These are phyloP conservation scores for Carnegiea gigantea DNA, from an alignment of 179 eudicot genomes.

Conservation along the genomic window DNA sequence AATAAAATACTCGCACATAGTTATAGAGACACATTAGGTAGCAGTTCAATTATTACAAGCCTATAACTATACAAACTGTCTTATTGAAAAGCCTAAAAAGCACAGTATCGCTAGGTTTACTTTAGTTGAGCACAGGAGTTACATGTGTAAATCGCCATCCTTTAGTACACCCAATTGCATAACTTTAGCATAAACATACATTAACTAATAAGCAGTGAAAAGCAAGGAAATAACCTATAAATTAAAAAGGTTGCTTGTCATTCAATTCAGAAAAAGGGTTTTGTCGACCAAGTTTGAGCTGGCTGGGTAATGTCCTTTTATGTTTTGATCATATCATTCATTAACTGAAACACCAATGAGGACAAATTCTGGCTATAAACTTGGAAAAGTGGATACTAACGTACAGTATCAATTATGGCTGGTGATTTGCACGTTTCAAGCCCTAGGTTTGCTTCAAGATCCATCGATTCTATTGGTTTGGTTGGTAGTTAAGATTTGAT, in stretches of 20 bases:
- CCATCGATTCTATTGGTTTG: background rate
- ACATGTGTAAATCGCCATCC: background rate
- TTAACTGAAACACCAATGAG: background rate
- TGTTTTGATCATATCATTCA: background rate
- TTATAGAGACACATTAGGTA: no score
- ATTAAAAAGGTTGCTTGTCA: slow-evolving; percentile 11
- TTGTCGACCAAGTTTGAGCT: background rate
- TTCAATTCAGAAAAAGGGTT: background rate
- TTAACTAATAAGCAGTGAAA: background rate
- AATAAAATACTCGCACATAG: no score
- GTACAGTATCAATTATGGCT: background rate
- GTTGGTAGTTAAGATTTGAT: background rate
- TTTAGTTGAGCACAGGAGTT: background rate
- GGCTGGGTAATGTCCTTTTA: background rate
- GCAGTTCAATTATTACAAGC: no score
- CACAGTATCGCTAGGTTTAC: no score
- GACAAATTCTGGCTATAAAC: background rate
- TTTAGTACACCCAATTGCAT: background rate
- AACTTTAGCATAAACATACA: background rate
- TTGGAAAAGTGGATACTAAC: background rate
- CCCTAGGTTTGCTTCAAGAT: background rate
- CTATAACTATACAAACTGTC: no score
- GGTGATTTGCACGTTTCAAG: background rate
- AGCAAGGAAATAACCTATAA: background rate
- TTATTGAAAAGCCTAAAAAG: no score